Conservation (phyloP, 805 yeast genomes). For the Barnettozyma populi region DNA sequence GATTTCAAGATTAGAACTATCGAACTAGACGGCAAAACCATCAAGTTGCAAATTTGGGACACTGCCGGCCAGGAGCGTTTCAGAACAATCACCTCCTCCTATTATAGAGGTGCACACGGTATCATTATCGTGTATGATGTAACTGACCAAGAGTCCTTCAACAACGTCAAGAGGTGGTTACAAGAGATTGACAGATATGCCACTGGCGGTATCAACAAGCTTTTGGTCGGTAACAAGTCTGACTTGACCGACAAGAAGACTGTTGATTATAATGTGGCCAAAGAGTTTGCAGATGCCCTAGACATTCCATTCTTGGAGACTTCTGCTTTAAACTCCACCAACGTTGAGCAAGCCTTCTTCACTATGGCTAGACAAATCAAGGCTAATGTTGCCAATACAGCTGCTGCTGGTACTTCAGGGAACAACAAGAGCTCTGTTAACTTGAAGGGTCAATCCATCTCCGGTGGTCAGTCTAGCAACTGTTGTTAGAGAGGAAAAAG, state of each 20-base stretch:
- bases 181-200: conserved; percentile 98
- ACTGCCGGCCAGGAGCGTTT: conserved; percentile 99
- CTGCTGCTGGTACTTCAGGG: conserved; percentile 29
- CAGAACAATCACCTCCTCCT: conserved; percentile 94
- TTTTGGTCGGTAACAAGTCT: conserved; percentile 94
- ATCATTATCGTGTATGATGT: conserved; percentile 97
- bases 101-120: conserved; percentile 98
- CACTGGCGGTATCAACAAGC: conserved; percentile 93
- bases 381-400: conserved; percentile 77
- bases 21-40: conserved; percentile 94
- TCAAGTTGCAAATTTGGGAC: conserved; percentile 98
- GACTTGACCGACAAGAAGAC: conserved; percentile 91
- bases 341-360: conserved; percentile 97
- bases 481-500: conserved; percentile 34
- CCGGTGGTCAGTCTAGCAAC: conserved; percentile 35
- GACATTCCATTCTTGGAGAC: conserved; percentile 96
- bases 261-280: conserved; percentile 92
- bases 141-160: conserved; percentile 94
- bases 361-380: conserved; percentile 98
- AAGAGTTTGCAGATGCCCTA: conserved; percentile 94
- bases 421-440: conserved; percentile 62
- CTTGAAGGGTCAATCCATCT: conserved; percentile 62
- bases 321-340: conserved; percentile 89
- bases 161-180: conserved; percentile 96
- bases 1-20: conserved; percentile 88